These are phyloP conservation scores for Striga asiatica DNA, from an alignment of 257 asterid species.

Conservation along the genomic window DNA sequence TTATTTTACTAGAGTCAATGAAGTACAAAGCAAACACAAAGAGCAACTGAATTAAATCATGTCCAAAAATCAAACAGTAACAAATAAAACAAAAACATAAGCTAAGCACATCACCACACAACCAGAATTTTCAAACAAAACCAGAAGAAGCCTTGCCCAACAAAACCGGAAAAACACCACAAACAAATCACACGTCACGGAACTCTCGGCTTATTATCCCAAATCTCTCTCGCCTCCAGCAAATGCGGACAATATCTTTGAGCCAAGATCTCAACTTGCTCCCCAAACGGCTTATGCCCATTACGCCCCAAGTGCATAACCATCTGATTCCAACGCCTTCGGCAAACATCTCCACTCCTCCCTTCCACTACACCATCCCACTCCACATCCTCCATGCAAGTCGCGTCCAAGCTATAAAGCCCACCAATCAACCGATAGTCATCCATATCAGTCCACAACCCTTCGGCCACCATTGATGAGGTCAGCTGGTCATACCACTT, in stretches of 20 bases:
- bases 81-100: too few species aligned
- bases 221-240: constrained; percentile 36
- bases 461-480: constrained; percentile 36
- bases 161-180: too few species aligned
- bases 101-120: neutral
- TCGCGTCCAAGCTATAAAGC: constrained; percentile 33
- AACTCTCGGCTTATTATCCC: constrained; percentile 43
- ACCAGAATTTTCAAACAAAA: neutral
- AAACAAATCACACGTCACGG: constrained; percentile 16
- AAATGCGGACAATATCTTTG: constrained; percentile 38
- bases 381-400: constrained; percentile 50
- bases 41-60: too few species aligned
- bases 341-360: constrained; percentile 36
- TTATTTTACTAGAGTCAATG: too few species aligned
- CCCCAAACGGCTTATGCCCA: constrained; percentile 33
- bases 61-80: too few species aligned
- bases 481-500: constrained; percentile 44
- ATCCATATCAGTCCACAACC: constrained; percentile 38
- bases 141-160: too few species aligned
- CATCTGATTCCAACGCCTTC: constrained; percentile 51
- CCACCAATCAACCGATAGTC: constrained; percentile 32
- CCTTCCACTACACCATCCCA: constrained; percentile 42
- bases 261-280: constrained; percentile 45
- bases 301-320: constrained; percentile 33
- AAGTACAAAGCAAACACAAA: too few species aligned